Conservation (phyloP, 768 basidiomycete species). For the Plicaturopsis crispa region DNA sequence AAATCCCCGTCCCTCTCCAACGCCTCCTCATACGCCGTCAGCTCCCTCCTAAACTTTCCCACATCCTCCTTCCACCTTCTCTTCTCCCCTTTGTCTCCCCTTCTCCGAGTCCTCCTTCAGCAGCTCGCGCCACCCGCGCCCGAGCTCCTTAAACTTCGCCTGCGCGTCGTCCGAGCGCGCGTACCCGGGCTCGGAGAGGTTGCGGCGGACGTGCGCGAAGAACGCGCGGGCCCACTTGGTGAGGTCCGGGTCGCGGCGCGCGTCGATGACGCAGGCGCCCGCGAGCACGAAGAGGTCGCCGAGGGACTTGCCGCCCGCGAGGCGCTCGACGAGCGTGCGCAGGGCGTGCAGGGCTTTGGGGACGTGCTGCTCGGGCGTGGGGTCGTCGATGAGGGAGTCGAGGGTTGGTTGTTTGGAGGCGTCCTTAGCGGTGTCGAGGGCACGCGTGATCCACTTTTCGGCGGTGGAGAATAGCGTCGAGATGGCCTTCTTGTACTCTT, state of each 20-base stretch:
- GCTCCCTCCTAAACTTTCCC: slow-evolving; percentile 35
- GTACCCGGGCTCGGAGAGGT: slow-evolving; percentile 44
- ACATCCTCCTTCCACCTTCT: slow-evolving; percentile 49
- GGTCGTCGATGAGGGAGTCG: slow-evolving; percentile 50
- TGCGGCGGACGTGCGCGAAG: slow-evolving; percentile 35
- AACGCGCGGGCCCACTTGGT: slow-evolving; percentile 49
- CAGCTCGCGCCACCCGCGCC: slow-evolving; percentile 28
- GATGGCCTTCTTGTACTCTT: slow-evolving; percentile 49
- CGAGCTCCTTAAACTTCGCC: slow-evolving; percentile 19
- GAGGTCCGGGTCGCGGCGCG: slow-evolving; percentile 46
- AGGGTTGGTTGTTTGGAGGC: slow-evolving; percentile 37
- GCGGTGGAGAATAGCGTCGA: slow-evolving; percentile 48
- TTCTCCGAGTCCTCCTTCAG: slow-evolving; percentile 23
- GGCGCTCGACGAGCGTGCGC: slow-evolving; percentile 39
- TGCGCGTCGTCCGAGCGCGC: slow-evolving; percentile 39
- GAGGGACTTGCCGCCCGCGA: slow-evolving; percentile 41
- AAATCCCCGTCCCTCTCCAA: slow-evolving; percentile 45
- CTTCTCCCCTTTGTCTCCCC: too few relatives aligned
- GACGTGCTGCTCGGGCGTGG: slow-evolving; percentile 56
- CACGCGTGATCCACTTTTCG: slow-evolving; percentile 48
- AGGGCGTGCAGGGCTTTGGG: slow-evolving; percentile 38
- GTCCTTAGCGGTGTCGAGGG: slow-evolving; percentile 41
- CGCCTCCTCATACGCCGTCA: slow-evolving; percentile 35
- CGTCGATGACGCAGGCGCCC: slow-evolving; percentile 35
- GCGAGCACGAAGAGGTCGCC: slow-evolving; percentile 37